phyloP scores from a whole-genome alignment of 345 rosid genomes.

The Moringa oleifera region DNA sequence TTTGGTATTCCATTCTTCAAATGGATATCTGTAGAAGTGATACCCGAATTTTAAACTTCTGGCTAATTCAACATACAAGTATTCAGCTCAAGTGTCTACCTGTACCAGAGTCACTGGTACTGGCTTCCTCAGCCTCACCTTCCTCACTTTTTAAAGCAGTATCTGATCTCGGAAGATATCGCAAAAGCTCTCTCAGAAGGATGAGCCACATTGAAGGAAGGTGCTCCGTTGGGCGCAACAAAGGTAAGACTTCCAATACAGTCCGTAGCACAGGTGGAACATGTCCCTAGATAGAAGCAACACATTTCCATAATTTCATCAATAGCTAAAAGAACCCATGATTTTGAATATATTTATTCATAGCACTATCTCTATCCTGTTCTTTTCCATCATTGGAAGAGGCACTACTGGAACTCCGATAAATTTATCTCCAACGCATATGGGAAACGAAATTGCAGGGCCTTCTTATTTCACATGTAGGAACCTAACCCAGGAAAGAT shows the following conservation, averaged over 20 bases:
- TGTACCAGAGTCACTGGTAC: slow-evolving; percentile 26
- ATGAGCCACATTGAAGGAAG: slow-evolving; percentile 87
- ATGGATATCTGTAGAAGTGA: slow-evolving; percentile 26
- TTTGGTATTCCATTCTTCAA: slow-evolving; percentile 28
- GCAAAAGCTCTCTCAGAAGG: slow-evolving; percentile 59
- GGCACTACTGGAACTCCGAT: background rate
- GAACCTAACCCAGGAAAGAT: background rate
- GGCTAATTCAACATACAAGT: slow-evolving; percentile 9
- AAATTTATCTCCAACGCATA: background rate
- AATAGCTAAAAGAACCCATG: too few relatives aligned
- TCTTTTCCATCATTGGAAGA: background rate
- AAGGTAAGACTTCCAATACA: slow-evolving; percentile 72
- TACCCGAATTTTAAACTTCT: slow-evolving; percentile 17
- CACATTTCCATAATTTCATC: background rate
- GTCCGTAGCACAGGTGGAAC: slow-evolving; percentile 75
- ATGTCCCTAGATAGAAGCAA: slow-evolving; percentile 46
- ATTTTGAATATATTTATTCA: too few relatives aligned
- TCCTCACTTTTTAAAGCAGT: slow-evolving; percentile 40
- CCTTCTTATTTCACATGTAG: background rate
- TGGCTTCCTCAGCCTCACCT: slow-evolving; percentile 39
- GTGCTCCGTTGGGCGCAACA: slow-evolving; percentile 63
- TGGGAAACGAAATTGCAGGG: background rate
- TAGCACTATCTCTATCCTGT: too few relatives aligned
- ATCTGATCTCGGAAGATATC: slow-evolving; percentile 67
- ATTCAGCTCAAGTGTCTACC: slow-evolving; percentile 28